Conservation (phyloP, 2,329 filamentous ascomycete genomes). For the Monosporascus sp. region DNA sequence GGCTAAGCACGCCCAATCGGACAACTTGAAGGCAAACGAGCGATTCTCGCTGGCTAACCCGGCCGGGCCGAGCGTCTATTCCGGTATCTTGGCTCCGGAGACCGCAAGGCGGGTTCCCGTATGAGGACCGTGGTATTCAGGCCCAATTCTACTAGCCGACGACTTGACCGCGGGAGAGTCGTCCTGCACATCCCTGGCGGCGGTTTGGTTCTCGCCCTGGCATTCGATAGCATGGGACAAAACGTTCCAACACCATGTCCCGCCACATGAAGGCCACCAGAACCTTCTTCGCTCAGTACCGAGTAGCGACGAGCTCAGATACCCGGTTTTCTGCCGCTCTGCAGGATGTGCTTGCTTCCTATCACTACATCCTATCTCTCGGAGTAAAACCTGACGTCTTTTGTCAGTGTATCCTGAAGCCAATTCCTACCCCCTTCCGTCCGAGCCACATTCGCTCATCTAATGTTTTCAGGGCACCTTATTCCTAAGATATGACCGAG, state of each 20-base stretch:
- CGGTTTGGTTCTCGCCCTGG: conserved; percentile 14
- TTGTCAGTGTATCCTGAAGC: too few relatives aligned
- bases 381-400: conserved; percentile 3
- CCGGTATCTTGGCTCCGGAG: not conserved
- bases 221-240: conserved; percentile 3
- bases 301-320: conserved; percentile 2
- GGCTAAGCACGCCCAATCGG: conserved; percentile 1
- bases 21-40: conserved; percentile 4
- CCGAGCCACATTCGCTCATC: too few relatives aligned
- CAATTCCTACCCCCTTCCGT: too few relatives aligned
- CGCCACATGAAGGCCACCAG: conserved; percentile 4
- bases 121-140: conserved; percentile 13
- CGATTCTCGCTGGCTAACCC: conserved; percentile 1
- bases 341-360: conserved; percentile 14
- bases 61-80: not conserved
- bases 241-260: conserved; percentile 3
- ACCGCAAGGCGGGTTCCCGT: conserved; percentile 4
- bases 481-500: too few relatives aligned
- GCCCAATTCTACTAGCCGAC: not conserved
- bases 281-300: conserved; percentile 14
- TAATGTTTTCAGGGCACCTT: too few relatives aligned
- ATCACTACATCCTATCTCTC: conserved; percentile 6
- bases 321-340: conserved; percentile 15
- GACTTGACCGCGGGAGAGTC: conserved; percentile 7
- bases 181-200: conserved; percentile 16